Conservation (phyloP, 805 yeast genomes). For the Nakazawaea ishiwadae region DNA sequence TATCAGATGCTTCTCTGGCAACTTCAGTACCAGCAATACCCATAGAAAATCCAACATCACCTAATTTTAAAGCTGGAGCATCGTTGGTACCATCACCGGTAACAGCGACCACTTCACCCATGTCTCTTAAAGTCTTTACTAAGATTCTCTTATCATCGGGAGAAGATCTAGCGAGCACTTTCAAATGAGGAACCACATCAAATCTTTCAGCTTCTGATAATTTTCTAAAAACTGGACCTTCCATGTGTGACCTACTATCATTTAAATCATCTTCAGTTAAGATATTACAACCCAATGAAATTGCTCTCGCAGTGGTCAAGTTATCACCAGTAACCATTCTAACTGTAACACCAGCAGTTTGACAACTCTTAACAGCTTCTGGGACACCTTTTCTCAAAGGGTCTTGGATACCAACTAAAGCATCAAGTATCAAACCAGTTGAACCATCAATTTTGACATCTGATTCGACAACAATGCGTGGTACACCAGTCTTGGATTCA, state of each 20-base stretch:
- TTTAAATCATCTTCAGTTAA: conserved; percentile 45
- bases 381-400: conserved; percentile 88
- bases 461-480: conserved; percentile 22
- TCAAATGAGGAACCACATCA: conserved; percentile 62
- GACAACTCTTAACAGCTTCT: conserved; percentile 84
- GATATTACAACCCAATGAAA: conserved; percentile 83
- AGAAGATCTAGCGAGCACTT: conserved; percentile 88
- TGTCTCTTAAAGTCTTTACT: conserved; percentile 71
- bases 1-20: conserved; percentile 95
- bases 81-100: conserved; percentile 99
- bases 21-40: conserved; percentile 98
- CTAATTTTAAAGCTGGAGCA: conserved; percentile 94
- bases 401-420: conserved; percentile 90
- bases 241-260: conserved; percentile 68
- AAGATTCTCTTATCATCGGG: conserved; percentile 92
- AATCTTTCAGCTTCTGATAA: conserved; percentile 53
- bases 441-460: conserved; percentile 9
- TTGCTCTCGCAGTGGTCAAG: conserved; percentile 84
- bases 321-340: conserved; percentile 99
- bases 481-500: conserved; percentile 15
- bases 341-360: conserved; percentile 87
- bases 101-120: conserved; percentile 95
- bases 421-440: conserved; percentile 51
- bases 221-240: conserved; percentile 85
- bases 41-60: conserved; percentile 98